Conservation (phyloP, 495 filamentous ascomycete genomes). For the Podospora sp. region DNA sequence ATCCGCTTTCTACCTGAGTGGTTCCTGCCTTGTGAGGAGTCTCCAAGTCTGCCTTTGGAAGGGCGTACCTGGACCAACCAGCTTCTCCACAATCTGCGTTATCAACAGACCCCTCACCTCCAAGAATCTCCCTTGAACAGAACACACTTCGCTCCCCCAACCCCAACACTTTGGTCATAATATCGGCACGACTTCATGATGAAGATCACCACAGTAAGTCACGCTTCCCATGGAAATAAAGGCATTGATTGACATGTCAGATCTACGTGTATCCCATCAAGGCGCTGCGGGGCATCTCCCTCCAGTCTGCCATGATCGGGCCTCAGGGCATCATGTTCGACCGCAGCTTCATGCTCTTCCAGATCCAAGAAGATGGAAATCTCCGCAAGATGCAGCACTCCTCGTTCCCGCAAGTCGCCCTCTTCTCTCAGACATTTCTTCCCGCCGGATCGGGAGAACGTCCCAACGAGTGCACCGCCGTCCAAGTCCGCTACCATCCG, state of each 20-base stretch:
- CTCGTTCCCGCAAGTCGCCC: slow-evolving; percentile 62
- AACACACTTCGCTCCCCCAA: background rate
- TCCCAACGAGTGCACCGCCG: slow-evolving; percentile 19
- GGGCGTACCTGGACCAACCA: background rate
- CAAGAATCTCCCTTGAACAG: slow-evolving; percentile 1
- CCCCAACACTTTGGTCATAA: background rate
- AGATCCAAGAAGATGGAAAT: slow-evolving; percentile 53
- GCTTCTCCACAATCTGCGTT: background rate
- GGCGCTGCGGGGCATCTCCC: slow-evolving; percentile 66
- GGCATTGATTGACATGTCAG: slow-evolving; percentile 41
- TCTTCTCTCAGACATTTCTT: slow-evolving; percentile 65
- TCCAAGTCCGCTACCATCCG: slow-evolving; percentile 60
- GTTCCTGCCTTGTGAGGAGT: background rate
- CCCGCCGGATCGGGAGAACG: background rate
- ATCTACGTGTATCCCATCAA: slow-evolving; percentile 92
- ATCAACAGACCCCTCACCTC: slow-evolving; percentile 1
- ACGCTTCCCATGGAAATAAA: background rate
- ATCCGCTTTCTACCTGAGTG: background rate
- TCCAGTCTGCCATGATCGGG: slow-evolving; percentile 59
- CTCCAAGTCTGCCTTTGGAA: background rate
- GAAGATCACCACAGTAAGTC: slow-evolving; percentile 2
- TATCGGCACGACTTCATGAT: slow-evolving; percentile 8
- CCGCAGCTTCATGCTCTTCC: slow-evolving; percentile 76
- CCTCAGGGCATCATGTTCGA: slow-evolving; percentile 74
- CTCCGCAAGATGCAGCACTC: slow-evolving; percentile 62